phyloP scores from a whole-genome alignment of 805 yeast species.

The Komagataella pastoris region DNA sequence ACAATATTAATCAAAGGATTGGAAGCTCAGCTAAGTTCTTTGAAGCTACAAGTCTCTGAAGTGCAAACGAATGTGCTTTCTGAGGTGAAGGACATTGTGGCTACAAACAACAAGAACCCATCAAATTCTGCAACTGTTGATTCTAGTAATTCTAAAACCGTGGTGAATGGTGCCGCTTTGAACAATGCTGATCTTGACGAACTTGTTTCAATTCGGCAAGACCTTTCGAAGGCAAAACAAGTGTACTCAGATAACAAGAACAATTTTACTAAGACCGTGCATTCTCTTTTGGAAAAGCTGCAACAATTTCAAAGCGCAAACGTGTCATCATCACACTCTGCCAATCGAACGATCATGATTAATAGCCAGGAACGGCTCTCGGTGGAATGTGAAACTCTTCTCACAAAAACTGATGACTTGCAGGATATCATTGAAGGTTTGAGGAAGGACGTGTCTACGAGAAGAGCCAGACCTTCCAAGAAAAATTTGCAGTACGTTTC shows the following conservation, averaged over 20 bases:
- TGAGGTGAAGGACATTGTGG: conserved; percentile 1
- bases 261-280: conserved; percentile 27
- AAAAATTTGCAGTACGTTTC: conserved; percentile 56
- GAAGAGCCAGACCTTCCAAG: conserved; percentile 66
- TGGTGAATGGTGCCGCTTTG: neutral
- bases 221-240: conserved; percentile 46
- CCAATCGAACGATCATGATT: conserved; percentile 52
- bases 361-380: conserved; percentile 62
- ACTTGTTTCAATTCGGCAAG: conserved; percentile 36
- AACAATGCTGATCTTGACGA: conserved; percentile 10
- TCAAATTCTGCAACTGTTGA: neutral
- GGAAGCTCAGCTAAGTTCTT: conserved; percentile 12
- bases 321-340: conserved; percentile 18
- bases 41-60: conserved; percentile 14
- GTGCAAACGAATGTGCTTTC: conserved; percentile 11
- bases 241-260: conserved; percentile 31
- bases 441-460: conserved; percentile 79
- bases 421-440: conserved; percentile 87
- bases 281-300: conserved; percentile 29
- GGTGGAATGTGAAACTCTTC: conserved; percentile 57
- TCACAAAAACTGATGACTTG: conserved; percentile 77
- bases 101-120: neutral
- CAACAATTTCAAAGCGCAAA: conserved; percentile 37
- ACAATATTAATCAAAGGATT: conserved; percentile 12
- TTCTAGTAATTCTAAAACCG: neutral